These are phyloP conservation scores for Solanum piurae DNA, from an alignment of 257 asterid genomes.

Conservation along the genomic window DNA sequence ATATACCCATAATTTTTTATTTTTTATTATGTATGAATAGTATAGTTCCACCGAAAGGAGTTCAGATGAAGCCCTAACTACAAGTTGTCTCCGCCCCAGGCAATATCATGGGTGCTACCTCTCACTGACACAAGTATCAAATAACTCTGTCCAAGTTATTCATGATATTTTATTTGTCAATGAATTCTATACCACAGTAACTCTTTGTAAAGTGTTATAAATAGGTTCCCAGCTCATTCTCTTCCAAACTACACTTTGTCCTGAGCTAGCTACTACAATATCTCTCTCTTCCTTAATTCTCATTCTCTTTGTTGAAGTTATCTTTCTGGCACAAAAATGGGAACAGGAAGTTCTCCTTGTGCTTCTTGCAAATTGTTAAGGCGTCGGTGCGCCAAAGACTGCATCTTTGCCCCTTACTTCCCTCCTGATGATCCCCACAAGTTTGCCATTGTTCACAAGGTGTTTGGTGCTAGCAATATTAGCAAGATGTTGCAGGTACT, in stretches of 20 bases:
- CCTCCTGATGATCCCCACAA: constrained; percentile 95
- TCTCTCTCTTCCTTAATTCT: background rate
- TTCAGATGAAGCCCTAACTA: too few relatives aligned
- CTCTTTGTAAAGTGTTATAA: constrained; percentile 14
- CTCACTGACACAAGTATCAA: background rate
- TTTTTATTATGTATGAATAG: too few relatives aligned
- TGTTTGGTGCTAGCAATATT: constrained; percentile 87
- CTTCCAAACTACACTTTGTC: constrained; percentile 11
- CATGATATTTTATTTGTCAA: constrained; percentile 9
- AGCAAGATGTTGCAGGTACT: constrained; percentile 92
- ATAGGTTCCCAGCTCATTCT: constrained; percentile 18
- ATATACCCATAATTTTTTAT: too few relatives aligned
- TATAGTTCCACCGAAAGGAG: too few relatives aligned
- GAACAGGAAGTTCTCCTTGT: constrained; percentile 77
- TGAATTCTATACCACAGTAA: constrained; percentile 1
- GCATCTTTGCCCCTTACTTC: constrained; percentile 80
- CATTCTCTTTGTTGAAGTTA: background rate
- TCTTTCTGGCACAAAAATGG: constrained; percentile 14
- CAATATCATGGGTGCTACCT: background rate
- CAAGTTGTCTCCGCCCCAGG: too few relatives aligned
- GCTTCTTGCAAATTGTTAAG: constrained; percentile 85
- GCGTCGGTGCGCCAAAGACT: constrained; percentile 88
- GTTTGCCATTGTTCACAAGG: constrained; percentile 95
- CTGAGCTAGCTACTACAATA: background rate
- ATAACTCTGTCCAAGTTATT: background rate